Percentiles rank a stretch among this genome's conserved stretches.
phyloP scores from a whole-genome alignment of 495 filamentous ascomycete genomes.

The Xylaria sp. region DNA sequence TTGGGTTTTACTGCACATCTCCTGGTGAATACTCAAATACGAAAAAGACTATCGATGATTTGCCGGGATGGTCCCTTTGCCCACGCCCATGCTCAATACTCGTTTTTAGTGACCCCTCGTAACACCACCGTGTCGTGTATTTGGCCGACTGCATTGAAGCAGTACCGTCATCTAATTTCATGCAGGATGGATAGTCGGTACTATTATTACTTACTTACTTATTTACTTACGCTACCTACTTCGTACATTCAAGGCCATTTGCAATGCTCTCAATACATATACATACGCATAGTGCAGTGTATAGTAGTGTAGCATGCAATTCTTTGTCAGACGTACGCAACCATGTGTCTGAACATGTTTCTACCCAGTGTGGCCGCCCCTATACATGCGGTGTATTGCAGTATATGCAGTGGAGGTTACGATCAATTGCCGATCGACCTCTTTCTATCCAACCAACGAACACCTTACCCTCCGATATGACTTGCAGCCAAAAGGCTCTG shows the following conservation, averaged over 20 bases:
- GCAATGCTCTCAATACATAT: neutral
- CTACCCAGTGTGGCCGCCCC: neutral
- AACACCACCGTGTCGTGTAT: slow-evolving; percentile 13
- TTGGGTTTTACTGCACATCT: slow-evolving; percentile 5
- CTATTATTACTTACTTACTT: neutral
- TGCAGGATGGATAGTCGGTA: slow-evolving; percentile 6
- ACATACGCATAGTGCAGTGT: too few relatives aligned
- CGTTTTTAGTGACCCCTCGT: neutral
- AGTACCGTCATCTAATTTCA: slow-evolving; percentile 20
- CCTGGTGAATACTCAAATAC: slow-evolving; percentile 25
- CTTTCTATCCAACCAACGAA: slow-evolving; percentile 2
- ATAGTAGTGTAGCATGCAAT: too few relatives aligned
- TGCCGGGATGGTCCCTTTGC: slow-evolving; percentile 23
- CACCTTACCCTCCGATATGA: slow-evolving; percentile 7
- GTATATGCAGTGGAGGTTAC: too few relatives aligned
- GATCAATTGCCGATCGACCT: slow-evolving; percentile 13
- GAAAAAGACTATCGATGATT: slow-evolving; percentile 16
- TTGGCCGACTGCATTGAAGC: slow-evolving; percentile 11
- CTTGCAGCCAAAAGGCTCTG: slow-evolving; percentile 2
- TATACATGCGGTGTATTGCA: too few relatives aligned
- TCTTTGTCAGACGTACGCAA: neutral
- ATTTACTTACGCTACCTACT: neutral
- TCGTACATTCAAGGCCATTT: too few relatives aligned
- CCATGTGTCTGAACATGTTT: neutral
- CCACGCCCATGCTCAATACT: slow-evolving; percentile 5